Evolutionary conservation across 495 filamentous ascomycete species (phyloP).

Genomic region (Chaetomium cochliodes): DNA sequence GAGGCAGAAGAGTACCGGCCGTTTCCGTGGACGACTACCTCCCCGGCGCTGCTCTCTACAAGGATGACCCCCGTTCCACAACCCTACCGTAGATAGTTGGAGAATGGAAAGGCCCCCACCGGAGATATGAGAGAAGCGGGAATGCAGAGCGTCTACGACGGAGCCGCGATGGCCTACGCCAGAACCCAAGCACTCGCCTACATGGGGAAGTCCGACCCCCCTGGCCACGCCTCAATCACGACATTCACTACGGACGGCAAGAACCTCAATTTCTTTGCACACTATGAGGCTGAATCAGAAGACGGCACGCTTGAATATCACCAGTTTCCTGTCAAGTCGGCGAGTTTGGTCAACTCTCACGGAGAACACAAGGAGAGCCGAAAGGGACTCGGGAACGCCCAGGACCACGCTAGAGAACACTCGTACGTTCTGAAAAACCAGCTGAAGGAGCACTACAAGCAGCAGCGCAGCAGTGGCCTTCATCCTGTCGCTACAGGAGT

Average conservation of each 20-base stretch:
- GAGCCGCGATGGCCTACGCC: conserved; percentile 37
- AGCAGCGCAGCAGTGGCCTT: too few species aligned
- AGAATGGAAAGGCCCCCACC: conserved; percentile 35
- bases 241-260: conserved; percentile 41
- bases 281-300: conserved; percentile 32
- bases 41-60: conserved; percentile 32
- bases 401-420: conserved; percentile 31
- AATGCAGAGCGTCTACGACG: conserved; percentile 32
- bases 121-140: conserved; percentile 30
- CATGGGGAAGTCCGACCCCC: conserved; percentile 30
- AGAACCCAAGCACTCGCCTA: conserved; percentile 34
- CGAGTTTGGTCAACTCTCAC: conserved; percentile 20
- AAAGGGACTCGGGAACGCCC: conserved; percentile 30
- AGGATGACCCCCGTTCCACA: conserved; percentile 30
- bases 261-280: conserved; percentile 35
- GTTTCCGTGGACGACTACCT: conserved; percentile 35
- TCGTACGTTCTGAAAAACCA: conserved; percentile 29
- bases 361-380: conserved; percentile 25
- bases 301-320: conserved; percentile 37
- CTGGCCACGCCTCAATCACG: conserved; percentile 30
- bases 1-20: conserved; percentile 29
- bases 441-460: conserved; percentile 28
- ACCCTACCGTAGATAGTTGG: conserved; percentile 37
- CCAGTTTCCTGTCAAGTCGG: conserved; percentile 33
- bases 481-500: too few species aligned